Evolutionary conservation across 768 basidiomycete species (phyloP).

Genomic region (Agaricus sinodeliciosus): DNA sequence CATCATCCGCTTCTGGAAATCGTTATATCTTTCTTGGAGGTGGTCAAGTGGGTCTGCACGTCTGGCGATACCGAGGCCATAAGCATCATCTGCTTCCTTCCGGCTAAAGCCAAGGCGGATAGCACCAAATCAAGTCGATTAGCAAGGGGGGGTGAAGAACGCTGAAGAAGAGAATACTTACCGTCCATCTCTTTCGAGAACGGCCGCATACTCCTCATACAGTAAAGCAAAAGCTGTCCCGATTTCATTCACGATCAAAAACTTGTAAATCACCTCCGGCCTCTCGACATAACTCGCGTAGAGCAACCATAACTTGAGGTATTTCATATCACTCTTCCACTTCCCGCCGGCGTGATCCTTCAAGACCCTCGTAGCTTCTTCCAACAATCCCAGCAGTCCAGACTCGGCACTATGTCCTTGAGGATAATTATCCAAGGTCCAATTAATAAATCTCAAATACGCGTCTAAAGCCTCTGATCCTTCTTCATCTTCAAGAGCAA

Average conservation of each 20-base stretch:
- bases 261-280: slow-evolving; percentile 83
- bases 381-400: slow-evolving; percentile 86
- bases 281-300: slow-evolving; percentile 92
- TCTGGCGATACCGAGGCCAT: slow-evolving; percentile 82
- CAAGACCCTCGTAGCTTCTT: slow-evolving; percentile 84
- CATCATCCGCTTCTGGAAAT: slow-evolving; percentile 94
- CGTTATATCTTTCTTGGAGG: slow-evolving; percentile 67
- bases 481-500: slow-evolving; percentile 77
- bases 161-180: slow-evolving; percentile 25
- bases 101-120: slow-evolving; percentile 39
- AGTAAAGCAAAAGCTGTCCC: slow-evolving; percentile 74
- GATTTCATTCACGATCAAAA: slow-evolving; percentile 86
- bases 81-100: slow-evolving; percentile 84
- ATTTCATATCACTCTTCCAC: slow-evolving; percentile 77
- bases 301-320: slow-evolving; percentile 90
- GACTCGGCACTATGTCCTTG: slow-evolving; percentile 87
- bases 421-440: slow-evolving; percentile 93
- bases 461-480: slow-evolving; percentile 75
- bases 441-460: slow-evolving; percentile 80
- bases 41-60: slow-evolving; percentile 76
- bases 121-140: slow-evolving; percentile 2
- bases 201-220: slow-evolving; percentile 89
- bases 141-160: slow-evolving; percentile 1
- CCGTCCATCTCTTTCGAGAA: slow-evolving; percentile 79
- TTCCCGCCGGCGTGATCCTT: slow-evolving; percentile 67